Conservation (phyloP, 306 rosid species). For the Luffa acutangula region DNA sequence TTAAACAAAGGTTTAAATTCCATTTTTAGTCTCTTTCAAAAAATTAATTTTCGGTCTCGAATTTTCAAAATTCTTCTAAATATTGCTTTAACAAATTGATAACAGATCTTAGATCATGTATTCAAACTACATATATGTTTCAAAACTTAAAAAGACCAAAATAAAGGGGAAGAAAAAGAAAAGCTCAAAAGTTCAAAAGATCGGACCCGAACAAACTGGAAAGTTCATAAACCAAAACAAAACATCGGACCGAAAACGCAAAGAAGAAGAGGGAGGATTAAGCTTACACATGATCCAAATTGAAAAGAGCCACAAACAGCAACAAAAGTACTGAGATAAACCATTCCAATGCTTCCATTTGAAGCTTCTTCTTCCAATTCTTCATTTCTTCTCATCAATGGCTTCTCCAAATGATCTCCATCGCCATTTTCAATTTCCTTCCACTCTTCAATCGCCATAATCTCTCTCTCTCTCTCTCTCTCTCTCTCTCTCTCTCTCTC, state of each 20-base stretch:
- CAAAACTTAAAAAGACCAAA: too few species aligned
- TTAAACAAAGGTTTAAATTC: too few species aligned
- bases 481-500: not conserved
- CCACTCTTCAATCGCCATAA: not conserved
- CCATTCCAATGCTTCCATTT: conserved; percentile 26
- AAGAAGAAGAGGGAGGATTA: not conserved
- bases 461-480: not conserved
- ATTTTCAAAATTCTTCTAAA: too few species aligned
- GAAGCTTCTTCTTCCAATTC: not conserved
- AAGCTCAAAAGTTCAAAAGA: too few species aligned
- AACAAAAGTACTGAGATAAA: conserved; percentile 55
- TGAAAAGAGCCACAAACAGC: conserved; percentile 78
- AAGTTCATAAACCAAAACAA: not conserved
- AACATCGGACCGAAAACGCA: too few species aligned
- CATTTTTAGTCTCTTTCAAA: too few species aligned
- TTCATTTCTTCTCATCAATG: not conserved
- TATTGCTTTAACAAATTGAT: too few species aligned
- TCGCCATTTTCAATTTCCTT: not conserved
- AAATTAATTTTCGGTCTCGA: too few species aligned
- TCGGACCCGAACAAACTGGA: too few species aligned
- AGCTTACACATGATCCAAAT: conserved; percentile 66
- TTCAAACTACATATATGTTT: too few species aligned
- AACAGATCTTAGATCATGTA: too few species aligned
- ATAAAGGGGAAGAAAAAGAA: too few species aligned
- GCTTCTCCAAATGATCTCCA: not conserved